A percentile compares a stretch with the other conserved stretches of the same genome.
Conservation (phyloP, 352 stramenopile species). For the Pelagophyceae sp. region DNA sequence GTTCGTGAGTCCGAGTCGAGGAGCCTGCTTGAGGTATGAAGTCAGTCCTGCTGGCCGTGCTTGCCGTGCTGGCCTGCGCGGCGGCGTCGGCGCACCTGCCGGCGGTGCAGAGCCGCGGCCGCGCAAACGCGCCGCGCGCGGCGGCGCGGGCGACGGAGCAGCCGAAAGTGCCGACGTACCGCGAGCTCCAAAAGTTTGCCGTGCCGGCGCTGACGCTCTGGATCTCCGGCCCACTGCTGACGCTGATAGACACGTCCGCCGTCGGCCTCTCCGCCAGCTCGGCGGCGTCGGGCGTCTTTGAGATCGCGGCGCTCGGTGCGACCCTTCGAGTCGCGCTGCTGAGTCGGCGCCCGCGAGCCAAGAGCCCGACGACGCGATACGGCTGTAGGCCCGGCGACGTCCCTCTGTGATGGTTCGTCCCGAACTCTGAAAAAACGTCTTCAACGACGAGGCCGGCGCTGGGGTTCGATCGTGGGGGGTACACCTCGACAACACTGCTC, state of each 20-base stretch:
- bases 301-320: constrained; percentile 17
- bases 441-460: no score
- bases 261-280: background rate
- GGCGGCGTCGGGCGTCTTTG: background rate
- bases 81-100: background rate
- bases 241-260: constrained; percentile 18
- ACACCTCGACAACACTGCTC: no score
- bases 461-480: no score
- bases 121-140: no score
- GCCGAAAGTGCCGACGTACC: background rate
- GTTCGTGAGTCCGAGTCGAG: no score
- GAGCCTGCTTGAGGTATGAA: no score
- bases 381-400: background rate
- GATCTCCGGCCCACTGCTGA: constrained; percentile 9
- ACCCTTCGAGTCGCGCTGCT: no score
- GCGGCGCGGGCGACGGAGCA: background rate
- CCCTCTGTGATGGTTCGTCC: constrained; percentile 3
- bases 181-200: background rate
- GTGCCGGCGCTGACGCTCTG: constrained; percentile 2
- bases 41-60: background rate
- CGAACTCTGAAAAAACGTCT: no score
- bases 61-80: background rate
- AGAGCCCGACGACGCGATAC: no score
- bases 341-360: no score
- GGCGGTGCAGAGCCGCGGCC: background rate